Evolutionary conservation across 805 yeast genomes (phyloP).

Genomic region (Barnettozyma vustinii): DNA sequence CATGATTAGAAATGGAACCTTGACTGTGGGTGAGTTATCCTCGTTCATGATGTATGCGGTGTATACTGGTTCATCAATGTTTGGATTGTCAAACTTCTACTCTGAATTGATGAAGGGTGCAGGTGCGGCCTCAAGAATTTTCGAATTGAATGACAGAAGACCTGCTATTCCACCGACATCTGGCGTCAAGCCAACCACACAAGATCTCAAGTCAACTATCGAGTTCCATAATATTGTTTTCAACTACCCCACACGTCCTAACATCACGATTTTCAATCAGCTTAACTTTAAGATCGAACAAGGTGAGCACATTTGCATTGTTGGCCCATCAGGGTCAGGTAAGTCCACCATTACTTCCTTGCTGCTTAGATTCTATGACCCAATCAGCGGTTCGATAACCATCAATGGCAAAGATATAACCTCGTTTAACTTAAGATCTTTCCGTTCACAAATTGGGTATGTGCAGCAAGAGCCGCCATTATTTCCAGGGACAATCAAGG

Average conservation of each 20-base stretch:
- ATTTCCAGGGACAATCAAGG: constrained; percentile 79
- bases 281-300: constrained; percentile 57
- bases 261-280: constrained; percentile 56
- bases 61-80: constrained; percentile 88
- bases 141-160: constrained; percentile 76
- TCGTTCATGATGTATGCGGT: constrained; percentile 95
- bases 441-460: constrained; percentile 73
- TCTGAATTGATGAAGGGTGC: constrained; percentile 96
- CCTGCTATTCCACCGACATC: constrained; percentile 64
- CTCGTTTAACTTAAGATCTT: constrained; percentile 63
- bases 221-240: constrained; percentile 60
- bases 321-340: constrained; percentile 97
- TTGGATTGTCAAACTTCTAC: constrained; percentile 86
- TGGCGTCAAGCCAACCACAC: constrained; percentile 43
- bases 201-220: constrained; percentile 38
- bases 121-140: constrained; percentile 89
- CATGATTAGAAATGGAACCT: constrained; percentile 69
- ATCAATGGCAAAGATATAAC: constrained; percentile 62
- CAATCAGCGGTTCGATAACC: constrained; percentile 53
- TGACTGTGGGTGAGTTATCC: constrained; percentile 84
- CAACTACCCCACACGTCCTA: constrained; percentile 79
- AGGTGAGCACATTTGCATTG: constrained; percentile 89
- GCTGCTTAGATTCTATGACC: constrained; percentile 79
- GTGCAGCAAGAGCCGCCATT: constrained; percentile 92
- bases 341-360: constrained; percentile 84